A percentile compares a stretch with the other conserved stretches of the same genome.
phyloP scores from a whole-genome alignment of 2,329 filamentous ascomycete species.

The Hyphodiscus sp. region DNA sequence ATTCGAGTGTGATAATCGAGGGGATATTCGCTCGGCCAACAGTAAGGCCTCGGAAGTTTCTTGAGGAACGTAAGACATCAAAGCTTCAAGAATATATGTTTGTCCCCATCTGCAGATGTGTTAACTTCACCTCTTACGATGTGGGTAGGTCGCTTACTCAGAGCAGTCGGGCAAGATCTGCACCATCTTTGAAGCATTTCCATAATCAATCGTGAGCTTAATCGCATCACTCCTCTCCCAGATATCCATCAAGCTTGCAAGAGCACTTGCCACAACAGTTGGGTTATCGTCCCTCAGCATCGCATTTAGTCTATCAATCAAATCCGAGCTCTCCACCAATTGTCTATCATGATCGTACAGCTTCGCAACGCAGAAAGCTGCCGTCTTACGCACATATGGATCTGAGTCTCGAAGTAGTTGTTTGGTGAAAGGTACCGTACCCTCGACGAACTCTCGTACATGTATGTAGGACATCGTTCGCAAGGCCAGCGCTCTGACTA shows the following conservation, averaged over 20 bases:
- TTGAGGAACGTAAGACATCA: slow-evolving; percentile 96
- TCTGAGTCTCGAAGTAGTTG: slow-evolving; percentile 77
- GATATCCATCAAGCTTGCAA: slow-evolving; percentile 91
- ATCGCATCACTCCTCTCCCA: slow-evolving; percentile 98
- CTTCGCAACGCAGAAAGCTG: slow-evolving; percentile 93
- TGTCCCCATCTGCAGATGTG: slow-evolving; percentile 74
- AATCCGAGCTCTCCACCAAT: slow-evolving; percentile 81
- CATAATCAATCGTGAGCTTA: slow-evolving; percentile 96
- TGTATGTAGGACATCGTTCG: slow-evolving; percentile 98
- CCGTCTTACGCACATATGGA: slow-evolving; percentile 95
- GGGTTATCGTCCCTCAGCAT: slow-evolving; percentile 94
- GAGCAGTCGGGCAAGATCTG: slow-evolving; percentile 95
- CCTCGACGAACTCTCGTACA: slow-evolving; percentile 90
- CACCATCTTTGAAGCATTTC: slow-evolving; percentile 96
- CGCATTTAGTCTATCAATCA: slow-evolving; percentile 85
- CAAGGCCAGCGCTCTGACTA: slow-evolving; percentile 85
- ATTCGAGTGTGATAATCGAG: slow-evolving; percentile 94
- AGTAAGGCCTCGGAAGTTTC: slow-evolving; percentile 82
- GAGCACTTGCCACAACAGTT: slow-evolving; percentile 89
- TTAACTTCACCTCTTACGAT: background rate
- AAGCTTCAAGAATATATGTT: slow-evolving; percentile 93
- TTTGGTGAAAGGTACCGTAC: slow-evolving; percentile 79
- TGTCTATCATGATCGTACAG: slow-evolving; percentile 93
- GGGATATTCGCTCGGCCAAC: slow-evolving; percentile 86
- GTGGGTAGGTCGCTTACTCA: slow-evolving; percentile 55